phyloP scores from a whole-genome alignment of 768 basidiomycete genomes.

The Hirschioporus abietinus region DNA sequence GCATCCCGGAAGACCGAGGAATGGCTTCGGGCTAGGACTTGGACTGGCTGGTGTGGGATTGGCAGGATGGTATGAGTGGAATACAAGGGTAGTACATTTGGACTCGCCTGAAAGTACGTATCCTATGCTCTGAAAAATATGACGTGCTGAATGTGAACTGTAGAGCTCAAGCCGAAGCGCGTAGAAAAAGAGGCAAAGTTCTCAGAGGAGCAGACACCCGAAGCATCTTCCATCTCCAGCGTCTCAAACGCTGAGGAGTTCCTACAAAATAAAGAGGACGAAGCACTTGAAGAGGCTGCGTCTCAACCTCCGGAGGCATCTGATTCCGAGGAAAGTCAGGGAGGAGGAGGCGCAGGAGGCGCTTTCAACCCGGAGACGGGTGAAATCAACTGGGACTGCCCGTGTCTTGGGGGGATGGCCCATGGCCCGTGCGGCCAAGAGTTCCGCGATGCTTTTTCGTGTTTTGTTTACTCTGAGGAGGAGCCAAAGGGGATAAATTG shows the following conservation, averaged over 20 bases:
- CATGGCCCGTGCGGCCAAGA: conserved; percentile 91
- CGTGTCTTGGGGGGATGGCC: conserved; percentile 98
- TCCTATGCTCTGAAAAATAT: neutral
- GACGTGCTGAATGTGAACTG: neutral
- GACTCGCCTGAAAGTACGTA: neutral
- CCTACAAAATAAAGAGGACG: neutral
- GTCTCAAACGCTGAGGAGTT: neutral
- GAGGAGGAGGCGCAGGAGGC: conserved; percentile 28
- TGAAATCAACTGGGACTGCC: conserved; percentile 99
- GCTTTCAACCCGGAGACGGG: conserved; percentile 97
- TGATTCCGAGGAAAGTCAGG: conserved; percentile 12
- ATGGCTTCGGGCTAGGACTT: neutral
- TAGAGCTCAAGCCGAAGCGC: neutral
- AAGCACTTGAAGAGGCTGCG: neutral
- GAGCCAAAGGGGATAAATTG: conserved; percentile 99
- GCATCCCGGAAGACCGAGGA: neutral
- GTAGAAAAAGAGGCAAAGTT: neutral
- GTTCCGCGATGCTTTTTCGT: conserved; percentile 94
- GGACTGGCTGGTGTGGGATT: neutral
- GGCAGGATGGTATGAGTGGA: neutral
- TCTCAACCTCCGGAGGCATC: neutral
- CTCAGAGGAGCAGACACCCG: neutral
- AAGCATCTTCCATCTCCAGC: neutral
- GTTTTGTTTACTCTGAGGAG: conserved; percentile 89
- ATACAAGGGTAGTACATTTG: neutral